Evolutionary conservation across 257 asterid genomes (phyloP).

Genomic region (Nicotiana knightiana): DNA sequence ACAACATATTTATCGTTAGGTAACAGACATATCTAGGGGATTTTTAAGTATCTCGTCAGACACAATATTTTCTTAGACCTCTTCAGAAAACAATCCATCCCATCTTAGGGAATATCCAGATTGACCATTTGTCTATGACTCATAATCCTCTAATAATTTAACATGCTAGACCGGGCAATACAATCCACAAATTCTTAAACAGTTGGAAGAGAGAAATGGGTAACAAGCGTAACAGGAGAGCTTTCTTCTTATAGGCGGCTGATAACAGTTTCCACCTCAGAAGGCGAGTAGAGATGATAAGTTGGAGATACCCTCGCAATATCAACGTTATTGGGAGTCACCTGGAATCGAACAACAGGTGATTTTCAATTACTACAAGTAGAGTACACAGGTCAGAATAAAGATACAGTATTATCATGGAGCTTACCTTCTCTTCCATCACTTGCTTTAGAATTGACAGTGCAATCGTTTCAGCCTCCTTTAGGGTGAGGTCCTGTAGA

Average conservation of each 20-base stretch:
- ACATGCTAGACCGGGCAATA: not conserved
- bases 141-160: not conserved
- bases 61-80: not conserved
- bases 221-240: not conserved
- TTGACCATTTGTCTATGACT: not conserved
- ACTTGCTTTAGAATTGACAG: slow-evolving; percentile 85
- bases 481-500: slow-evolving; percentile 61
- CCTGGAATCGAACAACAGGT: slow-evolving; percentile 34
- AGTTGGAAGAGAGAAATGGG: not conserved
- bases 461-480: slow-evolving; percentile 81
- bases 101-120: not conserved
- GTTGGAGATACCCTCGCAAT: slow-evolving; percentile 85
- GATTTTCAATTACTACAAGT: not conserved
- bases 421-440: slow-evolving; percentile 81
- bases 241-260: slow-evolving; percentile 45
- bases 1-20: too few species aligned
- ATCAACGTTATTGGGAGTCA: slow-evolving; percentile 85
- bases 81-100: not conserved
- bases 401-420: not conserved
- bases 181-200: not conserved
- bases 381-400: not conserved
- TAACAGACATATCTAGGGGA: too few species aligned
- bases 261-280: slow-evolving; percentile 83
- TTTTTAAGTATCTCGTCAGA: too few species aligned
- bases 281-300: slow-evolving; percentile 74